These are phyloP conservation scores for Aspergillus sp. DNA, from an alignment of 2,329 filamentous ascomycete genomes.

Conservation along the genomic window DNA sequence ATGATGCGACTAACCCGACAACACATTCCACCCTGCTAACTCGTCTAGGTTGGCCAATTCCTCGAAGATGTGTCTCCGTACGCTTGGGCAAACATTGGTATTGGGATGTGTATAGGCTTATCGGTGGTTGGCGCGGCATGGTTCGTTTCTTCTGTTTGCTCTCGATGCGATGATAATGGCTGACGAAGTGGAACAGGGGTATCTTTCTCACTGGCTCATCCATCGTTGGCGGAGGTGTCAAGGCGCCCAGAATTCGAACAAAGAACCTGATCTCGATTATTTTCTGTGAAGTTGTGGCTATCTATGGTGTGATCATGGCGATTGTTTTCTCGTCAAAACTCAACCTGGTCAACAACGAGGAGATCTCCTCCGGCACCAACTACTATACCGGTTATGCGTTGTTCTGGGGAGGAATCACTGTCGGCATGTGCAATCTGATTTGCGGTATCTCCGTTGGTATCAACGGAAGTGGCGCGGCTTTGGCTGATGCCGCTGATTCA, in stretches of 20 bases:
- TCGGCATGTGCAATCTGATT: constrained; percentile 90
- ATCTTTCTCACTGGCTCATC: constrained; percentile 98
- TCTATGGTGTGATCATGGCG: constrained; percentile 99
- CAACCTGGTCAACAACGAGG: constrained; percentile 55
- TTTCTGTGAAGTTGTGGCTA: constrained; percentile 99
- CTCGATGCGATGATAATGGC: neutral
- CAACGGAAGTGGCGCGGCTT: constrained; percentile 91
- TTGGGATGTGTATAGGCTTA: constrained; percentile 87
- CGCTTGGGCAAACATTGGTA: constrained; percentile 85
- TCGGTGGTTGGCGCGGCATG: constrained; percentile 97
- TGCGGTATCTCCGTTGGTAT: constrained; percentile 96
- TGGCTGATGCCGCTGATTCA: constrained; percentile 90
- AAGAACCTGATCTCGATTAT: constrained; percentile 99
- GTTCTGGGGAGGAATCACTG: constrained; percentile 92
- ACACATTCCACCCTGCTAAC: constrained; percentile 11
- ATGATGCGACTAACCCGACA: constrained; percentile 30
- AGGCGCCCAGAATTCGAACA: constrained; percentile 92
- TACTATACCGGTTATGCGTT: constrained; percentile 94
- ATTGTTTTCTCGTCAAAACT: constrained; percentile 96
- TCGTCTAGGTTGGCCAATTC: constrained; percentile 72
- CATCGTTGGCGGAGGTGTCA: constrained; percentile 93
- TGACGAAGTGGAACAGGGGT: constrained; percentile 57
- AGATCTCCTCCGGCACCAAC: constrained; percentile 65
- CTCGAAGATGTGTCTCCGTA: constrained; percentile 91
- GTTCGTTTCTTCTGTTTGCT: constrained; percentile 43